These are phyloP conservation scores for Cerioporus squamosus DNA, from an alignment of 1,284 basidiomycete species.

Conservation along the genomic window DNA sequence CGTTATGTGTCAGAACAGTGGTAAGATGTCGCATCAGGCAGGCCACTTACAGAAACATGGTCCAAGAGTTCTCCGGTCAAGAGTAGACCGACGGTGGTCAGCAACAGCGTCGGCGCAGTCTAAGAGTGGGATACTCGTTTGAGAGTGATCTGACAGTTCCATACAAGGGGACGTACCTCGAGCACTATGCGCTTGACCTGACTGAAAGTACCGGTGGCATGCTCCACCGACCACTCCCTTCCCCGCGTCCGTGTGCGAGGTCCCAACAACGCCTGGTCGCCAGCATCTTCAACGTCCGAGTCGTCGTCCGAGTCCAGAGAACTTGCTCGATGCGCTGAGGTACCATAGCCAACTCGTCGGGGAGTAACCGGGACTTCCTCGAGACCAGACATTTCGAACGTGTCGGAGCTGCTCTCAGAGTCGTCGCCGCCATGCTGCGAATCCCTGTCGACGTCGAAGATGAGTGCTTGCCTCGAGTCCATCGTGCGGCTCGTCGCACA, in stretches of 20 bases:
- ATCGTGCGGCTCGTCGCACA: neutral
- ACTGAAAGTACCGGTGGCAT: slow-evolving; percentile 42
- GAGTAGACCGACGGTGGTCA: slow-evolving; percentile 75
- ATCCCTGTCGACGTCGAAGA: slow-evolving; percentile 19
- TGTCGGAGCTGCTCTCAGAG: slow-evolving; percentile 29
- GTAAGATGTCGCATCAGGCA: neutral
- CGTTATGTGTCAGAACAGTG: neutral
- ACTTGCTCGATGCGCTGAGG: slow-evolving; percentile 27
- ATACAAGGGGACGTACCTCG: slow-evolving; percentile 49
- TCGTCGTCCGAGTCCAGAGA: slow-evolving; percentile 32
- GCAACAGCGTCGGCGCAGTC: slow-evolving; percentile 74
- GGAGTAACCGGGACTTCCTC: slow-evolving; percentile 36
- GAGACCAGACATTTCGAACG: slow-evolving; percentile 44
- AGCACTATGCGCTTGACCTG: slow-evolving; percentile 64
- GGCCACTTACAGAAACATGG: slow-evolving; percentile 73
- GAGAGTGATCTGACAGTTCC: neutral
- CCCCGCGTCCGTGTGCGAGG: slow-evolving; percentile 32
- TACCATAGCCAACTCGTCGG: slow-evolving; percentile 20
- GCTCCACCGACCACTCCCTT: slow-evolving; percentile 25
- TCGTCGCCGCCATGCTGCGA: slow-evolving; percentile 10
- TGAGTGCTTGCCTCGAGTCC: slow-evolving; percentile 18
- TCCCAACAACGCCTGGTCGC: slow-evolving; percentile 38
- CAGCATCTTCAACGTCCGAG: slow-evolving; percentile 38
- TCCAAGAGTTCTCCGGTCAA: slow-evolving; percentile 91
- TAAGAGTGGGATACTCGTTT: slow-evolving; percentile 34